Evolutionary conservation across 257 asterid species (phyloP), one percentile per base, ranked within the genome.

Genomic region (Orobanche coerulescens): DNA sequence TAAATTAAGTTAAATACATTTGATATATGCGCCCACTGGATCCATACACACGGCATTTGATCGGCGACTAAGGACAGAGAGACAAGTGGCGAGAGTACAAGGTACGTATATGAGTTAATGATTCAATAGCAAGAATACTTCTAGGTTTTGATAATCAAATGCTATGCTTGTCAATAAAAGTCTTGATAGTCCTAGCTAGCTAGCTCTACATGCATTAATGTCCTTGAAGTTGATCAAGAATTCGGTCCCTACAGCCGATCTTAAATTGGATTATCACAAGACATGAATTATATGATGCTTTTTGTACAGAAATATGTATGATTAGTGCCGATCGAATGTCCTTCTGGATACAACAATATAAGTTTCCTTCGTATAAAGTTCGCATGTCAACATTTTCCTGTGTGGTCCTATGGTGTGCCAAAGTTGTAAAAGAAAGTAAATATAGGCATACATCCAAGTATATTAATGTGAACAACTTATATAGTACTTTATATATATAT

Each of bases 251-350:
- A 14, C 48, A 12, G 18, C 16, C 1, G 44, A 26, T 2, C 31
- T 26, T 2, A 42, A 42, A 42, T 12, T 42, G 19, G 48, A 3
- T 42, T 19, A 36, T 36, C 42, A 13, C 19, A 18, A 14, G 1
- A 6, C 48, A 26, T n/a, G 15, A 39, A 6, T 7, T 42, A 13
- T 42, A 18, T 13, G 46, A 15, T 39, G 19, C 3, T 12, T 42
- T 8, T 16, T 19, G 53, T 47, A 47, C 25, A 47, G 18, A 47
- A 19, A 47, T 47, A 18, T 47, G 53, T 47, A 47, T 5, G 28
- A 20, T 47, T 47, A 47, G n/a, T 47, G 53, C 26, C 53, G 18
- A 47, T 16, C 53, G 18, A 47, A 47, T 47, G 53, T 47, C 53
- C 28, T 47, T 25, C 18, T 49, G 56, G 33, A 49, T 15, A 49